Evolutionary conservation across 2,329 filamentous ascomycete species (phyloP).

Genomic region (Penicillium sclerotigenum): DNA sequence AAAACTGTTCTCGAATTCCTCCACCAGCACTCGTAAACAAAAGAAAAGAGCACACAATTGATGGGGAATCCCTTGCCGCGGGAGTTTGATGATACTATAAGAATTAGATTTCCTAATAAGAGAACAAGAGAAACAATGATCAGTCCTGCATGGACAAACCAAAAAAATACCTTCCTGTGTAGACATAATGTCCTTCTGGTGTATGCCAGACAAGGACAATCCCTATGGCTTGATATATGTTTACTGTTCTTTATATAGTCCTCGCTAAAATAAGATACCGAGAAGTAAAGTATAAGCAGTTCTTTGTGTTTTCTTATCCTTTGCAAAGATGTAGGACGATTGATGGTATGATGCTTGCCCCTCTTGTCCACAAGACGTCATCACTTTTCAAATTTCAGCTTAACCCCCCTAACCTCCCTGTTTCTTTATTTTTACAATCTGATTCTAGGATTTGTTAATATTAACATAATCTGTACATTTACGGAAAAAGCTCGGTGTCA

Average conservation of each 20-base stretch:
- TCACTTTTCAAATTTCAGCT: neutral
- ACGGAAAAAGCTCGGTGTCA: conserved; percentile 6
- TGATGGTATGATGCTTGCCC: neutral
- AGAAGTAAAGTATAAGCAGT: neutral
- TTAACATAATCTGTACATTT: neutral
- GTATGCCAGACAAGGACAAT: neutral
- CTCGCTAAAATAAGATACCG: too few relatives aligned
- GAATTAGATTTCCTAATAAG: neutral
- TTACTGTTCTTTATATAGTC: neutral
- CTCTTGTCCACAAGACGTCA: neutral
- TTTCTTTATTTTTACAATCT: neutral
- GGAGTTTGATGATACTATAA: neutral
- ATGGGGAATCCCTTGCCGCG: neutral
- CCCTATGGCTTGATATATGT: neutral
- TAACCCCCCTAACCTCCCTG: neutral
- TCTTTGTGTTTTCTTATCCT: neutral
- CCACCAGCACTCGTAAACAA: conserved; percentile 37
- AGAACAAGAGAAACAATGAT: neutral
- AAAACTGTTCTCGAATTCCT: conserved; percentile 42
- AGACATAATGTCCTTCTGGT: neutral
- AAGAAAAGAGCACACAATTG: neutral
- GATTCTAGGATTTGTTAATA: neutral
- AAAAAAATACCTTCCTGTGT: neutral
- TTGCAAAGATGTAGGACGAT: neutral
- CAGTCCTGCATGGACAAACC: neutral